phyloP scores from a whole-genome alignment of 139 green algal species.

The Coccomyxa sp. region DNA sequence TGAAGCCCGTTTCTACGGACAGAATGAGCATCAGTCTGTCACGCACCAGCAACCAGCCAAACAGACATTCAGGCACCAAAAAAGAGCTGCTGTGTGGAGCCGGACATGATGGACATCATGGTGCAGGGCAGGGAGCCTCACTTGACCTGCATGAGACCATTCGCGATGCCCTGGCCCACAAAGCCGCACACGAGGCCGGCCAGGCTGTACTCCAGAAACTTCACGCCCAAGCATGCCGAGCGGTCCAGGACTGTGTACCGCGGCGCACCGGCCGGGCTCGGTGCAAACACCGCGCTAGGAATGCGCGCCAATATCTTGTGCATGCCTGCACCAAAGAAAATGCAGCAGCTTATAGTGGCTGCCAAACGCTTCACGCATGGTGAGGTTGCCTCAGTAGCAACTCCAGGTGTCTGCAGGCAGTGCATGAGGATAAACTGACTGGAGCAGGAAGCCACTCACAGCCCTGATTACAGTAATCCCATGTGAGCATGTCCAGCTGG shows the following conservation, averaged over 20 bases:
- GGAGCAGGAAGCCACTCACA: too few relatives aligned
- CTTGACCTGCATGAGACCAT: slow-evolving; percentile 78
- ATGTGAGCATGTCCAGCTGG: too few relatives aligned
- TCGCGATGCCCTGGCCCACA: slow-evolving; percentile 88
- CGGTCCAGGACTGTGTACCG: slow-evolving; percentile 53
- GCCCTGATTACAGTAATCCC: too few relatives aligned
- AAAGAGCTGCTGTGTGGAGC: background rate
- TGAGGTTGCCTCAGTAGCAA: too few relatives aligned
- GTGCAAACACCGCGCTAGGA: slow-evolving; percentile 74
- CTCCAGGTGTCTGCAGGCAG: too few relatives aligned
- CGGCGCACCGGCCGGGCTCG: slow-evolving; percentile 35
- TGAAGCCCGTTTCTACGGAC: too few relatives aligned
- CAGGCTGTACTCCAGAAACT: slow-evolving; percentile 86
- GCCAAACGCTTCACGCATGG: background rate
- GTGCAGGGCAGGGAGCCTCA: slow-evolving; percentile 12
- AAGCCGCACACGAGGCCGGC: slow-evolving; percentile 84
- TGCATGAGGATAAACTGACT: too few relatives aligned
- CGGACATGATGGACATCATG: background rate
- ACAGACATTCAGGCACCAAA: background rate
- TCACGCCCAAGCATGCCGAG: slow-evolving; percentile 61
- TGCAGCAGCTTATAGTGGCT: background rate
- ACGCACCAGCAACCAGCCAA: background rate
- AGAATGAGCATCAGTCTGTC: too few relatives aligned
- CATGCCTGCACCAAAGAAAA: slow-evolving; percentile 20
- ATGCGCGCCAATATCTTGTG: slow-evolving; percentile 39